Evolutionary conservation across 306 rosid species (phyloP).

Genomic region (Cicer yamashitae): DNA sequence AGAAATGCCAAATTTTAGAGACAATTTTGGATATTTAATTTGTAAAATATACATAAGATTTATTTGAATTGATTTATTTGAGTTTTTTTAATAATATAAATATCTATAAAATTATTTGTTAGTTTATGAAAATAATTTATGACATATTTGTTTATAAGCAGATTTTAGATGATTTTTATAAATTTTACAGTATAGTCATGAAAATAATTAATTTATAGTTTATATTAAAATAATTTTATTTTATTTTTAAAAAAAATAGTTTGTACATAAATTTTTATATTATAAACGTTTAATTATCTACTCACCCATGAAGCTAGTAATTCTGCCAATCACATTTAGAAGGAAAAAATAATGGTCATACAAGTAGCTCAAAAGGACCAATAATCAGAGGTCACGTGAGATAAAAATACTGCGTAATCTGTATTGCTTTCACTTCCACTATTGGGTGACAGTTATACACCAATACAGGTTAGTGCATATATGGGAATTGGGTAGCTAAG

Average conservation of each 20-base stretch:
- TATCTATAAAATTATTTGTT: no score
- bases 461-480: slow-evolving; percentile 16
- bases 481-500: neutral
- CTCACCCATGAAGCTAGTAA: neutral
- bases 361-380: slow-evolving; percentile 35
- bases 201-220: no score
- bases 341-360: neutral
- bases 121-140: no score
- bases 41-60: neutral
- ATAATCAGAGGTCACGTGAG: neutral
- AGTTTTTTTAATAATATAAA: no score
- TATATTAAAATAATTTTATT: no score
- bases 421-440: slow-evolving; percentile 41
- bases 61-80: no score
- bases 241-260: no score
- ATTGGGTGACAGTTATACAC: slow-evolving; percentile 44
- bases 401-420: neutral
- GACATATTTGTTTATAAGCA: no score
- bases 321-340: slow-evolving; percentile 5
- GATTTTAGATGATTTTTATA: no score
- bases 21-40: neutral
- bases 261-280: no score
- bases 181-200: no score
- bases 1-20: neutral
- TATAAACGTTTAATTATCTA: no score